phyloP scores from a whole-genome alignment of 108 stramenopile species.

The Parmales sp. region DNA sequence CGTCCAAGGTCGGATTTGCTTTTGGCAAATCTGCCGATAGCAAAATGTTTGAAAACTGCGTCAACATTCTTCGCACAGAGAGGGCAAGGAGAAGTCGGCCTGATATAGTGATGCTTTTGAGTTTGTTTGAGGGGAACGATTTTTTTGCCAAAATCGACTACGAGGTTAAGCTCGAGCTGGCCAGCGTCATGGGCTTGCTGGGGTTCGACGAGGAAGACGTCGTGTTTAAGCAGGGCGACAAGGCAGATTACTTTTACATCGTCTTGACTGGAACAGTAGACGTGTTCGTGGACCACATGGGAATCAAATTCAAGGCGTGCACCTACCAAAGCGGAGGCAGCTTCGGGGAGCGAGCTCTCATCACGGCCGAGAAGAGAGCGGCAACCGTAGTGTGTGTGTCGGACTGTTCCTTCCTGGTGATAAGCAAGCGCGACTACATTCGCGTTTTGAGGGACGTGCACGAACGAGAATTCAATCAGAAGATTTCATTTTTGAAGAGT shows the following conservation, averaged over 20 bases:
- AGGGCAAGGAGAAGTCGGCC: not conserved
- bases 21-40: conserved; percentile 3
- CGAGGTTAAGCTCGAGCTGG: conserved; percentile 10
- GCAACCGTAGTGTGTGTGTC: not conserved
- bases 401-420: not conserved
- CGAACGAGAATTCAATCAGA: not conserved
- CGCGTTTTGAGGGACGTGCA: not conserved
- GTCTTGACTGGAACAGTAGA: not conserved
- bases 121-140: not conserved
- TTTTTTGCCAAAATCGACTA: not conserved
- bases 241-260: not conserved
- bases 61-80: not conserved
- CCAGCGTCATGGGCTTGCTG: not conserved
- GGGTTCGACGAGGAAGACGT: not conserved
- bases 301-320: not conserved
- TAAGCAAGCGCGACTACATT: not conserved
- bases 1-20: not conserved
- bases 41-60: conserved; percentile 2
- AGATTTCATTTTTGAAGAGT: not conserved
- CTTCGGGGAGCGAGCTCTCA: not conserved
- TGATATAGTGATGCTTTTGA: not conserved
- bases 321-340: not conserved
- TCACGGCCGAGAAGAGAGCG: not conserved
- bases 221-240: conserved; percentile 7
- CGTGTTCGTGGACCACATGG: conserved; percentile 5